Conservation (phyloP, 2,329 filamentous ascomycete genomes). For the Alternaria sp. region DNA sequence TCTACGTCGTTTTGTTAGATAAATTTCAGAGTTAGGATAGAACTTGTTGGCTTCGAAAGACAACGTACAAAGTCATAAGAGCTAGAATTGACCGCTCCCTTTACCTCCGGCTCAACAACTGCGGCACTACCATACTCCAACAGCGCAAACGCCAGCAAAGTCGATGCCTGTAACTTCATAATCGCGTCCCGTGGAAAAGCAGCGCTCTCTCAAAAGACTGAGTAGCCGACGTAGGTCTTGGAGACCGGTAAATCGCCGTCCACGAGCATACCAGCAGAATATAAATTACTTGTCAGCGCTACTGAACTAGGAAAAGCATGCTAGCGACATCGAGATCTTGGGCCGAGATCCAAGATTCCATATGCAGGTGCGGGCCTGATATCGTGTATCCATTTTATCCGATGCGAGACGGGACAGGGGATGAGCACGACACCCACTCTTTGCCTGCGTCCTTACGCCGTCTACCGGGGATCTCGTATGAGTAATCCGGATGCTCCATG, state of each 20-base stretch:
- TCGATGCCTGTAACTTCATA: slow-evolving; percentile 11
- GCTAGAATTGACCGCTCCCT: not conserved
- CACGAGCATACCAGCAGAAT: not conserved
- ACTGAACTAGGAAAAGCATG: not conserved
- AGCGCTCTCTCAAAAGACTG: not conserved
- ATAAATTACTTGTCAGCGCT: not conserved
- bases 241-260: not conserved
- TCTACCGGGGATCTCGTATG: not conserved
- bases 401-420: not conserved
- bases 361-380: not conserved
- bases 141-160: slow-evolving; percentile 6
- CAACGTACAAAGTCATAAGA: slow-evolving; percentile 12
- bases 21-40: not conserved
- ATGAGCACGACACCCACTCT: not conserved
- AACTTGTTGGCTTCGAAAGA: not conserved
- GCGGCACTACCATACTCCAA: slow-evolving; percentile 6
- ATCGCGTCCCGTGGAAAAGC: not conserved
- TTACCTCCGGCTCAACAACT: not conserved
- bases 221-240: not conserved
- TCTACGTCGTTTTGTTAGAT: slow-evolving; percentile 7
- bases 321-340: slow-evolving; percentile 5
- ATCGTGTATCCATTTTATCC: slow-evolving; percentile 5
- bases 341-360: not conserved
- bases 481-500: not conserved
- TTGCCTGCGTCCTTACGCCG: not conserved